Evolutionary conservation across 1,139 yeast species (phyloP).

Genomic region (Hemisphaericaspora subhashii): DNA sequence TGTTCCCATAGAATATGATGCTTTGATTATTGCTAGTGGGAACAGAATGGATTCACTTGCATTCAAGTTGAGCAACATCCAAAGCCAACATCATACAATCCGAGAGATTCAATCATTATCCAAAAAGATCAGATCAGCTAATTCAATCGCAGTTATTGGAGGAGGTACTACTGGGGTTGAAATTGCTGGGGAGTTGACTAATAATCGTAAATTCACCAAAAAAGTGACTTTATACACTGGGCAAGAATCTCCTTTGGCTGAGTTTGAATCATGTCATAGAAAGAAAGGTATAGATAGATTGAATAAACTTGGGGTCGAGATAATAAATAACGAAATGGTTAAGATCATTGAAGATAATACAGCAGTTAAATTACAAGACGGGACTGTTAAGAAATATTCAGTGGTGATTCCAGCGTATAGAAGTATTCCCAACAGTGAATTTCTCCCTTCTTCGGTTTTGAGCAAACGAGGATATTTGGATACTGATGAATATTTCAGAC

Average conservation of each 20-base stretch:
- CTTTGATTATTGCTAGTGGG: conserved; percentile 36
- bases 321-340: conserved; percentile 23
- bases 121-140: conserved; percentile 19
- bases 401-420: conserved; percentile 26
- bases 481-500: conserved; percentile 26
- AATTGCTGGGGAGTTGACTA: conserved; percentile 35
- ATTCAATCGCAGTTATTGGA: conserved; percentile 34
- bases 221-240: conserved; percentile 32
- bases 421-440: conserved; percentile 27
- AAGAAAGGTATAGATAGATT: conserved; percentile 22
- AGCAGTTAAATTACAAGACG: conserved; percentile 17
- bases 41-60: conserved; percentile 22
- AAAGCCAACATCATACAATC: conserved; percentile 16
- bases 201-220: conserved; percentile 17
- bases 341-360: conserved; percentile 6
- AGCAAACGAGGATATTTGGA: conserved; percentile 23
- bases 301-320: conserved; percentile 22
- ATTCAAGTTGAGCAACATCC: conserved; percentile 24
- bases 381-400: conserved; percentile 22
- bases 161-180: conserved; percentile 49
- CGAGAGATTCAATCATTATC: conserved; percentile 18
- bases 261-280: conserved; percentile 16
- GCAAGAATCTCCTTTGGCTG: conserved; percentile 22
- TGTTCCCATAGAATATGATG: conserved; percentile 22
- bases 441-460: conserved; percentile 17